Evolutionary conservation across 192 early-diverging fungal genomes (phyloP), one percentile per base, ranked within the genome.

Genomic region (Thamnidium elegans): DNA sequence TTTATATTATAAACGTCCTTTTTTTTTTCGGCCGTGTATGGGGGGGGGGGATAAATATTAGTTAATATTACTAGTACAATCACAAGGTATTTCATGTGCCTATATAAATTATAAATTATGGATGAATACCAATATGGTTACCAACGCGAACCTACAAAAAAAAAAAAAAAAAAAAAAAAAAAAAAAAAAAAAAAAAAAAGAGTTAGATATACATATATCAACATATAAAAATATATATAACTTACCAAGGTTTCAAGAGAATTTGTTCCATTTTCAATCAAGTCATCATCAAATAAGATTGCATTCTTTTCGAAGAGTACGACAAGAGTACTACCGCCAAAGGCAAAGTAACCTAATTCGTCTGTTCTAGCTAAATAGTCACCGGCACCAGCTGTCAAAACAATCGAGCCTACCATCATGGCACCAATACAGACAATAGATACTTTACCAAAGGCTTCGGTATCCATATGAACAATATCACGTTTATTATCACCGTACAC

Each of bases 371-470:
- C 71, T 3, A 87, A 77, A 2, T 67, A 23, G 4, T 52, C 44
- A 3, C 78, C 79, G 20, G 34, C 61, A 10, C 55, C 48, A 10
- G 62, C 65, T 1, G 90, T 92, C 30, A 87, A 51, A 7, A 85
- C 66, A 45, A 91, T 90, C 10, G 86, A 87, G 11, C 92, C 92
- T 3, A 94, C 91, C 86, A 94, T 84, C 89, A 94, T 92, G 21
- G 91, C 90, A 13, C 92, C 92, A 59, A 94, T 84, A 54, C 78
- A 73, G 0, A 89, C 83, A 75, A 80, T 81, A 0, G 89, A 86
- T 3, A 94, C 84, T 8, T 73, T 80, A 7, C 92, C 92, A 74
- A 90, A 89, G 30, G 81, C 76, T 1, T 73, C 66, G 9, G 84
- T 82, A 31, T 89, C 73, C 13, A 94, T 80, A 21, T 79, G 79